Evolutionary conservation across 1,139 yeast species (phyloP), one percentile per base, ranked within the genome.

Genomic region (Sugiyamaella japonica): DNA sequence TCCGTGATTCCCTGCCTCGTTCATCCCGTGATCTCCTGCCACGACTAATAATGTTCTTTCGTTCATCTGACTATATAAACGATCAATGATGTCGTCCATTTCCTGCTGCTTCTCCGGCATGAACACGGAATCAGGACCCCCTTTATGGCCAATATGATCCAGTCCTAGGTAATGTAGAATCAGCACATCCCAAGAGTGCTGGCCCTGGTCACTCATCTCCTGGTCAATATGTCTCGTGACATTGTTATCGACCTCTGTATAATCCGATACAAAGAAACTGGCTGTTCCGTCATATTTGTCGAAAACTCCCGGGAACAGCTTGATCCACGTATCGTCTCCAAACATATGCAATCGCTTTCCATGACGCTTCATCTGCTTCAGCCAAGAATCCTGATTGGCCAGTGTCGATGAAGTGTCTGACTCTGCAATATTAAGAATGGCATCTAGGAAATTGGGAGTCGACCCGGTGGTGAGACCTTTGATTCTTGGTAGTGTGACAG

Each of bases 291-390:
- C 99, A 20, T 70, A 73, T 54, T 78, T 76, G 29, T 76, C 75
- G 66, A 93, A 91, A 61, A 77, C 77, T 3, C 72, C 74, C 0
- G 93, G 93, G 63, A 90, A 95, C 47, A 93, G 76, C 66, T 90
- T 91, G 61, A 91, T 73, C 99, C 99, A 95, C 0, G 99, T 93
- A 67, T 93, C 99, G 70, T 93, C 99, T 25, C 99, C 99, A 73
- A 81, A 93, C 80, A 93, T 89, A 65, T 89, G 85, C 40, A 93
- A 74, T 52, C 72, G 77, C 63, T 79, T 79, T 31, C 73, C 73
- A 39, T 59, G 60, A 1, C 55, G 43, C 3, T 69, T 61, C 70
- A 90, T 76, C 67, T 93, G 98, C 39, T 76, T 73, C 10, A 91
- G 68, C 97, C 98, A 91, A 15, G 95, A 86, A 68, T 95, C 99